Evolutionary conservation across 2,329 filamentous ascomycete species (phyloP), one percentile per base, ranked within the genome.

Genomic region (Fusarium staphyleae): DNA sequence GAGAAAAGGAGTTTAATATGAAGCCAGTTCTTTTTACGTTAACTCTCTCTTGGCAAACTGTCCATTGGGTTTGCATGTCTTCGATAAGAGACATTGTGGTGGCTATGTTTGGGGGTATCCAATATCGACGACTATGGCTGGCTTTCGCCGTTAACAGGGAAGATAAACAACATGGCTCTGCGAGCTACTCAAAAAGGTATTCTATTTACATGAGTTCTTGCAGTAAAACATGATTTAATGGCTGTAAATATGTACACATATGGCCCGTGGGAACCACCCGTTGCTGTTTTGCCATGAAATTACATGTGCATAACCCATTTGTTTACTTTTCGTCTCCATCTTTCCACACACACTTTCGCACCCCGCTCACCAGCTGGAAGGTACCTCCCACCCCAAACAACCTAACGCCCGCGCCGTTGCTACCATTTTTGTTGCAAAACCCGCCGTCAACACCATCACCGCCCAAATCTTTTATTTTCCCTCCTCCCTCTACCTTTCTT

Each of bases 241-340:
- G 14, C 33, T 48, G 41, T n/a, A n/a, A n/a, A n/a, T n/a, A n/a
- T n/a, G n/a, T n/a, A n/a, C n/a, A n/a, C n/a, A n/a, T n/a, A n/a
- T n/a, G n/a, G n/a, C n/a, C n/a, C n/a, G n/a, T n/a, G n/a, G n/a
- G n/a, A n/a, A n/a, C 14, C 4, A 37, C 24, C 30, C 16, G 28
- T 3, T 36, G 12, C 16, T 16, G 15, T 53, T 49, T 57, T 58
- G 57, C 45, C 48, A 22, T 19, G 58, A 48, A 44, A 34, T 41
- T 36, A 14, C n/a, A 41, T 47, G 47, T 44, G n/a, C 28, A 18
- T 33, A 22, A 22, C 19, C 35, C 34, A 45, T 65, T 66, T 66
- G 63, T 66, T 66, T 66, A 66, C 64, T 62, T 61, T 49, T 54
- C 57, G 51, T 52, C 48, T 47, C 46, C 42, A 53, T 39, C 47